These are phyloP conservation scores for Zoysia japonica DNA, from an alignment of 176 grass and related monocot genomes.

Conservation along the genomic window DNA sequence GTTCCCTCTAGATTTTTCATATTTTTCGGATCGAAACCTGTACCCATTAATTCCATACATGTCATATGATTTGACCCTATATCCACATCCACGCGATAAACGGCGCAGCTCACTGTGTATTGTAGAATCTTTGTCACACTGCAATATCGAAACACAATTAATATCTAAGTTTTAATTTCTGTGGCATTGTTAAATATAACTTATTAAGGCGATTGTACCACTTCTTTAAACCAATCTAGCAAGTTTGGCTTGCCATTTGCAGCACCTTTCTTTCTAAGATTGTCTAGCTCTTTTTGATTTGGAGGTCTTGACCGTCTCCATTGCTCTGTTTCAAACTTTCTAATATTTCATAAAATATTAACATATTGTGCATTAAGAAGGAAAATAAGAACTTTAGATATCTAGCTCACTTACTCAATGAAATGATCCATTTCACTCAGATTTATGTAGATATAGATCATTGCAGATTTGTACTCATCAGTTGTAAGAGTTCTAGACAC, in stretches of 20 bases:
- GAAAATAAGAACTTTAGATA: background rate
- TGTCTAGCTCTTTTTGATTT: background rate
- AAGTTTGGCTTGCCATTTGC: constrained; percentile 6
- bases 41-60: constrained; percentile 8
- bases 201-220: background rate
- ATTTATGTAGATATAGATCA: too few relatives aligned
- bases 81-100: constrained; percentile 5
- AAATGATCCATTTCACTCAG: constrained; percentile 19
- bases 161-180: background rate
- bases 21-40: background rate
- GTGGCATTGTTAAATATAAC: background rate
- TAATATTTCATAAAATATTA: background rate
- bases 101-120: background rate
- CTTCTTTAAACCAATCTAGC: constrained; percentile 18
- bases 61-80: constrained; percentile 15
- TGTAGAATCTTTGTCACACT: background rate
- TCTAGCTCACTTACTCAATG: background rate
- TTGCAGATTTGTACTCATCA: too few relatives aligned
- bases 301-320: background rate
- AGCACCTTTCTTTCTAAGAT: background rate
- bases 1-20: constrained; percentile 15
- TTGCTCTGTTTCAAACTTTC: constrained; percentile 7
- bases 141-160: background rate
- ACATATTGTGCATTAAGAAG: background rate
- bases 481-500: too few relatives aligned